Evolutionary conservation across 163 green algal species (phyloP).

Genomic region (Scenedesmus sp.): DNA sequence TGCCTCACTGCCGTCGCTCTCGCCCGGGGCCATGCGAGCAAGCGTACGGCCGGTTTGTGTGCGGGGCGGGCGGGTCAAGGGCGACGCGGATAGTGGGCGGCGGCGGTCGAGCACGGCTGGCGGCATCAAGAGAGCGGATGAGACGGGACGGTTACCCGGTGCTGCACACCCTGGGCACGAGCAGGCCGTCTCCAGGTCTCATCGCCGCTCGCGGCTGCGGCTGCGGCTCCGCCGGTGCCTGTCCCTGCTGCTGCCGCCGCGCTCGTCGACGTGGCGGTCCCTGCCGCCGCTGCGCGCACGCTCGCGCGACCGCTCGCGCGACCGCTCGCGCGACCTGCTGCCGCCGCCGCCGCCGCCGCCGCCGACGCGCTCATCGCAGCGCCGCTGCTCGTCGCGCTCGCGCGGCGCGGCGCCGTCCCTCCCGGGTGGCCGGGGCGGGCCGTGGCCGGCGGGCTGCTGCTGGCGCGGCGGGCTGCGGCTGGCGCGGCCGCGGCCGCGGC

Average conservation of each 20-base stretch:
- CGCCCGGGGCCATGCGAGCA: too few relatives aligned
- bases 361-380: not conserved
- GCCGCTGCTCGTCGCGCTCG: not conserved
- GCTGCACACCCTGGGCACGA: too few relatives aligned
- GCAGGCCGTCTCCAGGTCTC: too few relatives aligned
- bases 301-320: not conserved
- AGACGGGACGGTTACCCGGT: too few relatives aligned
- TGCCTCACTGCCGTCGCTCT: too few relatives aligned
- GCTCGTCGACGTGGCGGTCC: not conserved
- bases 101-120: too few relatives aligned
- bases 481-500: constrained; percentile 13
- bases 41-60: too few relatives aligned
- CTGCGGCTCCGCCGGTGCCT: not conserved
- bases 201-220: not conserved
- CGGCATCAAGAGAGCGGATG: too few relatives aligned
- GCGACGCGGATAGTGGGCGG: too few relatives aligned
- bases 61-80: too few relatives aligned
- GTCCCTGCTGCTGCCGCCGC: not conserved
- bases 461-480: not conserved
- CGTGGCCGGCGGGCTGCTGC: not conserved
- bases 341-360: not conserved
- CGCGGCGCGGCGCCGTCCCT: not conserved
- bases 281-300: not conserved
- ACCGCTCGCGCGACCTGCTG: not conserved
- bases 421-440: not conserved